These are phyloP conservation scores for Phanerodontia chrysosporium DNA, from an alignment of 768 basidiomycete species.

Conservation along the genomic window DNA sequence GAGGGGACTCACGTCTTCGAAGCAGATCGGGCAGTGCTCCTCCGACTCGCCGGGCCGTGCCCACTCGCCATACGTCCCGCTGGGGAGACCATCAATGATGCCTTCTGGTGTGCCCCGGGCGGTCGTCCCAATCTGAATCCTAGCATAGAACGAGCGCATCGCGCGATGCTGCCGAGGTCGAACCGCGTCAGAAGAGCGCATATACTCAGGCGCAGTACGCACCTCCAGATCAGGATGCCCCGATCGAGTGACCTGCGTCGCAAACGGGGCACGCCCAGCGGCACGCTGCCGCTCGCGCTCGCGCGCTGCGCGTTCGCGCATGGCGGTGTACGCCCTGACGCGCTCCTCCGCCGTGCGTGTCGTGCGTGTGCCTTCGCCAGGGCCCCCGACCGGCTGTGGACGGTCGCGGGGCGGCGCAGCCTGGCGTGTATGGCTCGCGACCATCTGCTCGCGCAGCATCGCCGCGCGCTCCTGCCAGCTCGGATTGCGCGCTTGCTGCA, in stretches of 20 bases:
- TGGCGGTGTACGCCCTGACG: background rate
- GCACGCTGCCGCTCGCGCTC: background rate
- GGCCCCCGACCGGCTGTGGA: too few relatives aligned
- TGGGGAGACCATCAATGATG: conserved; percentile 56
- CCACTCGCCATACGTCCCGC: conserved; percentile 66
- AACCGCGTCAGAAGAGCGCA: background rate
- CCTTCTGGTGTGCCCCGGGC: conserved; percentile 59
- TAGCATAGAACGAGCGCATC: background rate
- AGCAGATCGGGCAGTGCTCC: conserved; percentile 75
- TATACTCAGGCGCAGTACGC: too few relatives aligned
- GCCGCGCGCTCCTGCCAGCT: background rate
- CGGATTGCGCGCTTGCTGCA: too few relatives aligned
- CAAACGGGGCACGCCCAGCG: too few relatives aligned
- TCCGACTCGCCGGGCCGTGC: conserved; percentile 55
- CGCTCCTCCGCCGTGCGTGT: background rate
- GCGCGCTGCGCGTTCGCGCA: background rate
- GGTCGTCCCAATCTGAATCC: conserved; percentile 33
- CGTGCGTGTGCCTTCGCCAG: too few relatives aligned
- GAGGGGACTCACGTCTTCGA: conserved; percentile 65
- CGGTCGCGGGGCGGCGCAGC: too few relatives aligned
- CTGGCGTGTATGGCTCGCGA: too few relatives aligned
- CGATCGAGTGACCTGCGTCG: too few relatives aligned
- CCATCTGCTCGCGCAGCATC: too few relatives aligned
- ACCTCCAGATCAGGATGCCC: background rate
- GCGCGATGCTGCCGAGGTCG: background rate